Percentiles rank a stretch among this genome's conserved stretches.
phyloP scores from a whole-genome alignment of 139 green algal species.

The Chlamydomonas sp. region DNA sequence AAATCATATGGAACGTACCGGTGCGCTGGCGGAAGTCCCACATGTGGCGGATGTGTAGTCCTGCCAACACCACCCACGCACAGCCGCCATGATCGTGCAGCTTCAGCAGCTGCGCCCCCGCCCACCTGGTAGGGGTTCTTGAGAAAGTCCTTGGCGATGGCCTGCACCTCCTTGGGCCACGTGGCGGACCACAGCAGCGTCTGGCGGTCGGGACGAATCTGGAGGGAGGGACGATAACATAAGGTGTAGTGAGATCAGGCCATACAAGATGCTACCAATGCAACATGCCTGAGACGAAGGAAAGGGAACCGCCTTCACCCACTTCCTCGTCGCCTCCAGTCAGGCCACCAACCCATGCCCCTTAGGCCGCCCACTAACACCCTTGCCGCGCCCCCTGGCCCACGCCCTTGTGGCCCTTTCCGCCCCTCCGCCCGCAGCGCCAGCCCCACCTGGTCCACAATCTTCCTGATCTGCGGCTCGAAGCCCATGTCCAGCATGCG shows the following conservation, averaged over 20 bases:
- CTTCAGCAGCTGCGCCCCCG: neutral
- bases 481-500: slow-evolving; percentile 98
- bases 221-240: slow-evolving; percentile 8
- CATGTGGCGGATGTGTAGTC: neutral
- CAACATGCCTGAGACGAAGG: too few relatives aligned
- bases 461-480: slow-evolving; percentile 76
- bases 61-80: neutral
- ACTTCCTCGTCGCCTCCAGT: neutral
- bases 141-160: slow-evolving; percentile 87
- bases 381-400: neutral
- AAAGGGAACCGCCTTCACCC: too few relatives aligned
- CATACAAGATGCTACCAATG: too few relatives aligned
- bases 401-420: neutral
- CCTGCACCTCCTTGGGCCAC: slow-evolving; percentile 93
- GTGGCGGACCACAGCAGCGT: slow-evolving; percentile 97
- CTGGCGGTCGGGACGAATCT: slow-evolving; percentile 92
- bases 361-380: neutral
- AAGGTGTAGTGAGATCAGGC: neutral
- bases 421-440: neutral
- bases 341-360: neutral
- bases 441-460: slow-evolving; percentile 47
- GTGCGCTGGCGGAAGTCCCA: too few relatives aligned
- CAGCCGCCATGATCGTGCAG: too few relatives aligned
- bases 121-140: slow-evolving; percentile 83
- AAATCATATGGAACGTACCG: too few relatives aligned